phyloP scores from a whole-genome alignment of 768 basidiomycete species.

The Agaricus sinodeliciosus region DNA sequence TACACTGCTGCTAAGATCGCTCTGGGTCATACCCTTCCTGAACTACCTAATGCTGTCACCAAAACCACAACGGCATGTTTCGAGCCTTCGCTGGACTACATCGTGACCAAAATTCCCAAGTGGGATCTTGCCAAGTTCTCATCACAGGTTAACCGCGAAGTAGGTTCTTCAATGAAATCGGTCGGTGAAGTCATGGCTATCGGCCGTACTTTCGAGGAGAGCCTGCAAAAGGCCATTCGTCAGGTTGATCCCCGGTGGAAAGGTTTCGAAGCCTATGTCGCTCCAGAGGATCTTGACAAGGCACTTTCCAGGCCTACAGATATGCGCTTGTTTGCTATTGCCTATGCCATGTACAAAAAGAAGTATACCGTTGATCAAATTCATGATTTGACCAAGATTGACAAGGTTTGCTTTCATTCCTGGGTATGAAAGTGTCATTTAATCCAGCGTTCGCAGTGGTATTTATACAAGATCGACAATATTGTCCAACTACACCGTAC shows the following conservation, averaged over 20 bases:
- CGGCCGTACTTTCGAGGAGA: constrained; percentile 97
- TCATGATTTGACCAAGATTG: constrained; percentile 95
- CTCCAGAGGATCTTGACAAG: constrained; percentile 77
- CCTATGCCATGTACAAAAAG: constrained; percentile 95
- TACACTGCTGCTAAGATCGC: constrained; percentile 99
- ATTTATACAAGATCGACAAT: constrained; percentile 97
- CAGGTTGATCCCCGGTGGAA: constrained; percentile 96
- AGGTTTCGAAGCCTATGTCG: constrained; percentile 93
- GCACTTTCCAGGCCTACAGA: constrained; percentile 86
- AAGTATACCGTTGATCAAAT: constrained; percentile 85
- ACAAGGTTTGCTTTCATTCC: constrained; percentile 54
- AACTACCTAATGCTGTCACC: constrained; percentile 97
- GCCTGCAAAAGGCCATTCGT: constrained; percentile 95
- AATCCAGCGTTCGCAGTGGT: constrained; percentile 58
- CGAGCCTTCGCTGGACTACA: constrained; percentile 97
- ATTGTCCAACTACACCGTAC: constrained; percentile 84
- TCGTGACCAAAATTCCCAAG: constrained; percentile 99
- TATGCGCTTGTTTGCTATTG: constrained; percentile 93
- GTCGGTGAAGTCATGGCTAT: constrained; percentile 99
- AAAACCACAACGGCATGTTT: constrained; percentile 99
- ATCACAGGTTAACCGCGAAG: constrained; percentile 85
- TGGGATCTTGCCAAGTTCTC: constrained; percentile 99
- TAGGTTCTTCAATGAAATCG: constrained; percentile 98
- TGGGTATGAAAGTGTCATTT: not conserved
- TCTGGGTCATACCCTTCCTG: constrained; percentile 93